These are phyloP conservation scores for Sporothrix protearum DNA, from an alignment of 2,329 filamentous ascomycete species.

Conservation along the genomic window DNA sequence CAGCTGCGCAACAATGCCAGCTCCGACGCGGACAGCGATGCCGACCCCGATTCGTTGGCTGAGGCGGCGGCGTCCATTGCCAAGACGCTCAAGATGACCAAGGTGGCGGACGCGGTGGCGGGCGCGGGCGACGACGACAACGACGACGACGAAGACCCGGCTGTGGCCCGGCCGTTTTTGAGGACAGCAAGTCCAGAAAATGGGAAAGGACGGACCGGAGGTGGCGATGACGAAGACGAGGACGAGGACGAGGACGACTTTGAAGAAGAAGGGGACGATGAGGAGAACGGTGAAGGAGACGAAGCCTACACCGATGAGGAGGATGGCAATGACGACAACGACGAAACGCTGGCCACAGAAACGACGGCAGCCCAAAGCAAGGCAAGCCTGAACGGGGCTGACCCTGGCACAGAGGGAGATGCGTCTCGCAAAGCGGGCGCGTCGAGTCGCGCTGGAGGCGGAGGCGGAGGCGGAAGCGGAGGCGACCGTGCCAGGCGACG, in stretches of 20 bases:
- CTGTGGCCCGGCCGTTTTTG: constrained; percentile 55
- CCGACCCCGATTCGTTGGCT: constrained; percentile 17
- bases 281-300: constrained; percentile 19
- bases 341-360: neutral
- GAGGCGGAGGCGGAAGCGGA: too few relatives aligned
- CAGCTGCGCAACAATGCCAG: constrained; percentile 43
- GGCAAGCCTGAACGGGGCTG: neutral
- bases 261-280: constrained; percentile 36
- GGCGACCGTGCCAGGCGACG: neutral
- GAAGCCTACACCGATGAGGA: constrained; percentile 32
- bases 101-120: constrained; percentile 1
- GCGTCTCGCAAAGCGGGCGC: neutral
- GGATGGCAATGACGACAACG: constrained; percentile 25
- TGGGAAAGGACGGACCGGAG: constrained; percentile 29
- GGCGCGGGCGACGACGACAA: constrained; percentile 38
- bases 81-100: constrained; percentile 22
- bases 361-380: neutral
- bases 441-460: neutral
- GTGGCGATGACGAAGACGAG: constrained; percentile 29
- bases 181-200: constrained; percentile 52
- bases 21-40: constrained; percentile 34
- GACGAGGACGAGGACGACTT: constrained; percentile 33
- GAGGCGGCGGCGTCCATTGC: constrained; percentile 21
- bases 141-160: constrained; percentile 57
- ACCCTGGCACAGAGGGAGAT: neutral